phyloP scores from a whole-genome alignment of 768 basidiomycete species.

The Mycena pura region DNA sequence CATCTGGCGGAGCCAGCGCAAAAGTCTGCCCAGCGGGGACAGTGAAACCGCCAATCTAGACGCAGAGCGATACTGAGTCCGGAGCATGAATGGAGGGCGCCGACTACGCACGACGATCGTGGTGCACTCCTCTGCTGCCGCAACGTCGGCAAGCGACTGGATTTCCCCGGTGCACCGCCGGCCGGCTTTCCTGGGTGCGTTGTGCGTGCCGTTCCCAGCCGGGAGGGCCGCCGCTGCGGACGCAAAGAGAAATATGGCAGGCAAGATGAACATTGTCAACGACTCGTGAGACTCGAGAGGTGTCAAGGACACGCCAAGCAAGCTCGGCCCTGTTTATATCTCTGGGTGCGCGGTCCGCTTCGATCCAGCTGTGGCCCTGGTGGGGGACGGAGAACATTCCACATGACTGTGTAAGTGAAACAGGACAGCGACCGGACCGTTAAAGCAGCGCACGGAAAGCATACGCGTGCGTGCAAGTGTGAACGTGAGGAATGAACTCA shows the following conservation, averaged over 20 bases:
- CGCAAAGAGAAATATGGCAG: background rate
- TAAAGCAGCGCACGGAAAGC: too few species aligned
- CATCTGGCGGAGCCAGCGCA: conserved; percentile 16
- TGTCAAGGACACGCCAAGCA: background rate
- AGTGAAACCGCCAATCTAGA: conserved; percentile 29
- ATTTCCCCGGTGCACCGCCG: conserved; percentile 29
- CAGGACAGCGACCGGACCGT: too few species aligned
- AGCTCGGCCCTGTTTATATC: too few species aligned
- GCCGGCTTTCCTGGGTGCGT: conserved; percentile 28
- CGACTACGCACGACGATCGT: conserved; percentile 22
- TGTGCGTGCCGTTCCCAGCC: conserved; percentile 12
- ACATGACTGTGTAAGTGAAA: too few species aligned
- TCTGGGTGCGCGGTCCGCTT: too few species aligned
- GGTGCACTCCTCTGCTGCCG: conserved; percentile 26
- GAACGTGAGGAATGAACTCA: too few species aligned
- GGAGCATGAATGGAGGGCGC: background rate
- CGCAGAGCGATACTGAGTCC: background rate
- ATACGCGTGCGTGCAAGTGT: too few species aligned
- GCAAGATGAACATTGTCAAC: background rate
- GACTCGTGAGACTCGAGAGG: background rate
- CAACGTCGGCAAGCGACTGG: conserved; percentile 23
- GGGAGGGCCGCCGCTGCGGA: conserved; percentile 3
- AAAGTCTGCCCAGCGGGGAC: conserved; percentile 26
- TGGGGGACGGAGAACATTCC: too few species aligned
- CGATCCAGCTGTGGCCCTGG: too few species aligned